Evolutionary conservation across 2,329 filamentous ascomycete genomes (phyloP), one percentile per base, ranked within the genome.

Genomic region (Xylaria sp.): DNA sequence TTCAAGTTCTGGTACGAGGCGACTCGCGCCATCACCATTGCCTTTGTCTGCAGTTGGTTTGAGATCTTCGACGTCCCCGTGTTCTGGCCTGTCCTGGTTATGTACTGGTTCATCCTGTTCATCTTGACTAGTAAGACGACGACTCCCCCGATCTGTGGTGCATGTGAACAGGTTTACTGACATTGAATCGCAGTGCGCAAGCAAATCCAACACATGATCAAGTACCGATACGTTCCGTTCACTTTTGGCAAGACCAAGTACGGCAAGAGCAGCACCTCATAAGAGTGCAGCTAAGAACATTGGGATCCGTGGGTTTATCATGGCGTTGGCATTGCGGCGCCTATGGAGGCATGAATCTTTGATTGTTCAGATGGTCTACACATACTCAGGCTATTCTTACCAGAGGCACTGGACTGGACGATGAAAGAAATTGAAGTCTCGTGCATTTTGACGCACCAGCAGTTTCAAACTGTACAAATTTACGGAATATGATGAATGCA

Each of bases 141-240:
- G n/a, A 18, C 49, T 4, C 37, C 35, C 35, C 47, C 7, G 2
- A 44, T 53, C 19, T 18, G 1, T 30, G 37, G 8, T n/a, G 23
- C 1, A 35, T 47, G 23, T 16, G 16, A 23, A 19, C 10, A 48
- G 18, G 23, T 55, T 51, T 52, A 49, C 64, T 64, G 54, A 63
- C 30, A 19, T 58, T 42, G 10, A 51, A 49, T n/a, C 19, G 35
- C 69, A 96, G 92, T 99, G 94, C 87, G 94, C 77, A 91, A 94
- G 81, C 94, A 99, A 79, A 99, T 99, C 69, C 94, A 99, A 80
- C 94, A 97, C 79, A 99, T 99, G 94, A 93, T 99, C 83, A 99
- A 97, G 81, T 99, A 97, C 81, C 91, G 93, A 78, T 99, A 96
- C 74, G 92, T 96, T 35, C 92, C 92, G 47, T 96, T 97, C 79